Base-by-base conservation (phyloP, 2,329 filamentous ascomycete genomes). In the Ceratocystis variospora region DNA sequence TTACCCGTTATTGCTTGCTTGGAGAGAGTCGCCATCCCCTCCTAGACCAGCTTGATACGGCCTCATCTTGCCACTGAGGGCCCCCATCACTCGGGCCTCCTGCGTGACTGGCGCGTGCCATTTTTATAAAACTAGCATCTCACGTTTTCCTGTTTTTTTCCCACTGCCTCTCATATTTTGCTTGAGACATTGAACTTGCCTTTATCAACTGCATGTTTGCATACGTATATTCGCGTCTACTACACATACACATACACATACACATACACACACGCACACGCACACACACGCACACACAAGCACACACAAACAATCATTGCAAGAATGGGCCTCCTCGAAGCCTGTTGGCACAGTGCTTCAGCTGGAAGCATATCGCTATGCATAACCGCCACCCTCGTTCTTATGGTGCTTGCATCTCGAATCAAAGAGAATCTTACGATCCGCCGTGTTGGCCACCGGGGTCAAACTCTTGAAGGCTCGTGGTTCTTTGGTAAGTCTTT, bases 361-460 rank as follows among this genome's bases (percentile, higher is more conserved):
- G 5, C 22, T 31, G 50, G 50, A n/a, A 31, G 17, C 50, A n/a
- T 57, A 10, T 28, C n/a, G 33, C 50, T 64, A 7, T 64, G 50
- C 55, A 3, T 59, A n/a, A 17, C 55, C 10, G 55, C 17, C 5
- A 31, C 28, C 15, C 55, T 59, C 17, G 28, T 25, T 10, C 2
- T 59, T 6, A 31, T n/a, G 15, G 19, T 59, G 28, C 28, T 59
- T 37, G 28, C 19, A 28, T 33, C 55, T 31, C 31, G 55, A 59
- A 7, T 66, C 82, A 0, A 77, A 78, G 55, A 78, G 82, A 83
- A 70, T 71, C 76, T 70, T 10, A 3, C 44, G 15, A 65, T 65
- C 53, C 55, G 64, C 22, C 64, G 55, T 61, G 37, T 67, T 17
- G 64, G 64, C 44, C 19, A 33, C 31, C 55, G 53, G 12, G 64